phyloP scores from a whole-genome alignment of 495 filamentous ascomycete species.

The Xylaria scruposa region DNA sequence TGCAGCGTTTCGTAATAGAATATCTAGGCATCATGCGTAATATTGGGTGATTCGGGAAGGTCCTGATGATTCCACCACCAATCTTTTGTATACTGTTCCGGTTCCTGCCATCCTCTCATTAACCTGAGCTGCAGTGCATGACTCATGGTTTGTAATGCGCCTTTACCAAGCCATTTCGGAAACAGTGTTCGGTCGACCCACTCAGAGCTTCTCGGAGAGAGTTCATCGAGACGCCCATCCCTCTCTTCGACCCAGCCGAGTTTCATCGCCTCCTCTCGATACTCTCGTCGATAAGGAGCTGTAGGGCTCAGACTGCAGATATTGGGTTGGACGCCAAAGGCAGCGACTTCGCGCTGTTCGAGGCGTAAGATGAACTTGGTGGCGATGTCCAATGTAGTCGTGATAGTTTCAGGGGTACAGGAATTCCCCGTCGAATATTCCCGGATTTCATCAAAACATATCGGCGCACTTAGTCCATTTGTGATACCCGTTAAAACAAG shows the following conservation, averaged over 20 bases:
- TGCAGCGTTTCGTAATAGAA: too few relatives aligned
- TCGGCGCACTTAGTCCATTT: not conserved
- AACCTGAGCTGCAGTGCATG: not conserved
- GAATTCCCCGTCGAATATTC: not conserved
- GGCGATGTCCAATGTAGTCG: not conserved
- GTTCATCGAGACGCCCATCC: not conserved
- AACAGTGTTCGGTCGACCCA: not conserved
- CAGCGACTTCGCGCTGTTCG: not conserved
- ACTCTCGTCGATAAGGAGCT: not conserved
- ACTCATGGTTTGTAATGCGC: not conserved
- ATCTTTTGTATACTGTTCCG: conserved; percentile 10
- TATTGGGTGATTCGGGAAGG: not conserved
- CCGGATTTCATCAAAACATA: not conserved
- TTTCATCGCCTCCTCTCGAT: not conserved
- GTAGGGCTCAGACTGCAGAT: not conserved
- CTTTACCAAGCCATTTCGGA: not conserved
- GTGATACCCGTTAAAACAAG: not conserved
- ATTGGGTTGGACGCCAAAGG: not conserved
- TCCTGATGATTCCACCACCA: conserved; percentile 7
- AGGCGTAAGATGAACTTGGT: conserved; percentile 1
- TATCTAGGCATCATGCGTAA: not conserved
- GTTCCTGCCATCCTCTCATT: not conserved
- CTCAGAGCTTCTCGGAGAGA: conserved; percentile 3
- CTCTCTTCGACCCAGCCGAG: not conserved
- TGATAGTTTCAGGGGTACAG: not conserved